A percentile compares a stretch with the other conserved stretches of the same genome.
phyloP scores from a whole-genome alignment of 1,284 basidiomycete species.

The Sporisorium graminicola region DNA sequence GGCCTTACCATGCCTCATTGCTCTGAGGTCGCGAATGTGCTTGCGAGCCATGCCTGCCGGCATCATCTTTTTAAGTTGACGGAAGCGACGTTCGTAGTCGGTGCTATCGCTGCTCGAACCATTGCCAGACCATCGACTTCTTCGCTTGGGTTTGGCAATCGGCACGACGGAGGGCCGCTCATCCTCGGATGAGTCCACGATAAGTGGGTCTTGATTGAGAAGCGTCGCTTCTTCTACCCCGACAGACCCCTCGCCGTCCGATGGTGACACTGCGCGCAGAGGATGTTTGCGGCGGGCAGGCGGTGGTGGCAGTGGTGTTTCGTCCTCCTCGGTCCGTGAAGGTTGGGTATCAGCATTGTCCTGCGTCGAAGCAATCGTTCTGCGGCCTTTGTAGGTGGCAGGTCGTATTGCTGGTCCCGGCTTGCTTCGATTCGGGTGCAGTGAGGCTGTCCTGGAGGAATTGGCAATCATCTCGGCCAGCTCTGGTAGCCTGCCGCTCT shows the following conservation, averaged over 20 bases:
- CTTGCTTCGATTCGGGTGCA: not conserved
- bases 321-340: slow-evolving; percentile 20
- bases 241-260: slow-evolving; percentile 9
- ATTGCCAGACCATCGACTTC: slow-evolving; percentile 49
- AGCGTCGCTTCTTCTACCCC: no score
- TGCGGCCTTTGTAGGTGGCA: slow-evolving; percentile 32
- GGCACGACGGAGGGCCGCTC: slow-evolving; percentile 18
- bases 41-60: slow-evolving; percentile 62
- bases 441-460: slow-evolving; percentile 3
- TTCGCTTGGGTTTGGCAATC: slow-evolving; percentile 16
- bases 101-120: slow-evolving; percentile 54
- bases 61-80: slow-evolving; percentile 66
- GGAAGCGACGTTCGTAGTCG: slow-evolving; percentile 65
- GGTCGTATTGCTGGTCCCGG: not conserved
- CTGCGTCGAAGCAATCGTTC: slow-evolving; percentile 7
- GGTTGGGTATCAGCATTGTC: not conserved
- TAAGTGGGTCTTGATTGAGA: slow-evolving; percentile 3
- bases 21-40: slow-evolving; percentile 64
- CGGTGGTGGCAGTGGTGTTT: slow-evolving; percentile 5
- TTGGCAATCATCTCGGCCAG: slow-evolving; percentile 29
- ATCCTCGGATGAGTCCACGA: slow-evolving; percentile 41
- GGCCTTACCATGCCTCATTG: slow-evolving; percentile 65
- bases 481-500: slow-evolving; percentile 30
- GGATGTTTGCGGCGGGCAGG: slow-evolving; percentile 23
- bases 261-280: slow-evolving; percentile 20